Base-by-base conservation (phyloP, 495 filamentous ascomycete genomes). In the Lentithecium fluviatile region DNA sequence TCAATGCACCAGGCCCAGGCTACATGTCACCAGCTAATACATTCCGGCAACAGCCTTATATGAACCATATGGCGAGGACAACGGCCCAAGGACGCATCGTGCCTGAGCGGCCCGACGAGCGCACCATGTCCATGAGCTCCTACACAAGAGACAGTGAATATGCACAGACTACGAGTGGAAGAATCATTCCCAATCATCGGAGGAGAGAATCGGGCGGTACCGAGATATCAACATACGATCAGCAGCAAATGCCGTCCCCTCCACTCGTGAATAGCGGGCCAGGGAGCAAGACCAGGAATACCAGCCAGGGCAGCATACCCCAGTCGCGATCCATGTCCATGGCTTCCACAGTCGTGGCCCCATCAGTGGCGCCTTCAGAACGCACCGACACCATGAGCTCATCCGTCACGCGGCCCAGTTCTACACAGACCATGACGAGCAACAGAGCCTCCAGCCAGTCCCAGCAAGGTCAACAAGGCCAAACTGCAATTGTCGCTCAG, bases 81-180 rank as follows among this genome's bases (percentile, higher is more conserved):
- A 95, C 92, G 21, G 89, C 89, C 1, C 89, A 95, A 71, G 95
- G 95, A 15, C 83, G 95, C 51, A 75, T 90, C 24, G 90, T 99
- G 0, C 95, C 95, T 6, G 92, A 96, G 64, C 83, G 91, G 45
- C 88, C 94, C 69, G 86, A 97, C 69, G 92, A 97, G 69, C 82
- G 95, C 49, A 84, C 94, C 49, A 97, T 97, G 94, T 95, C 93
- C 25, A 85, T 99, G 84, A 91, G 86, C 15, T 88, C 88, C 2
- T 96, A 96, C 70, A 80, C 86, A 15, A 75, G 85, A 60, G 89
- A 93, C 60, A 80, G 83, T 47, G 90, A 97, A 56, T 79, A 87
- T 56, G 80, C 86, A 55, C 94, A 96, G 68, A 96, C 91, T 20
- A 89, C 88, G 82, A 96, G 88, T 65, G 95, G 95, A 51, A 82